These are phyloP conservation scores for grape (Vitis vinifera) DNA, from an alignment of 164 flowering plant species.

Conservation along the genomic window DNA sequence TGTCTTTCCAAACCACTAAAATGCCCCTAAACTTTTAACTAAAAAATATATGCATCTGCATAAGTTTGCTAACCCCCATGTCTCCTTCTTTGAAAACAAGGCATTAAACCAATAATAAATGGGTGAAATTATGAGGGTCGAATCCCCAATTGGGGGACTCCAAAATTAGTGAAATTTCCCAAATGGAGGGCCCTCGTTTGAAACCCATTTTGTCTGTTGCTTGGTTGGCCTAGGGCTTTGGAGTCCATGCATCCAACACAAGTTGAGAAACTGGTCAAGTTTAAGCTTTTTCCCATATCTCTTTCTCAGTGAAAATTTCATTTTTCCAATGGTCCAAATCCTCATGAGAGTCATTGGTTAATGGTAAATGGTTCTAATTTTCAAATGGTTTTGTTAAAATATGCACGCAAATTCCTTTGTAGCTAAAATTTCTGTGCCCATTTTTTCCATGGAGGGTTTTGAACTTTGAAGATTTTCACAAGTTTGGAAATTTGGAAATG, in stretches of 20 bases:
- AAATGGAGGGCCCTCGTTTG: conserved; percentile 11
- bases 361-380: not conserved
- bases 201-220: conserved; percentile 16
- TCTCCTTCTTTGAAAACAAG: conserved; percentile 14
- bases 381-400: too few species aligned
- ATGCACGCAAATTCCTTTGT: too few species aligned
- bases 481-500: too few species aligned
- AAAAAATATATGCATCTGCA: not conserved
- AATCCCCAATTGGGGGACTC: conserved; percentile 5
- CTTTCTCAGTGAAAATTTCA: not conserved
- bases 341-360: not conserved
- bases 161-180: conserved; percentile 18
- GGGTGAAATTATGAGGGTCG: conserved; percentile 3
- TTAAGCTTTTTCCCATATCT: not conserved
- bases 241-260: conserved; percentile 18
- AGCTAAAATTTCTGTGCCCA: too few species aligned
- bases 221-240: conserved; percentile 9
- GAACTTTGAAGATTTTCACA: too few species aligned
- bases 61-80: conserved; percentile 21
- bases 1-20: not conserved
- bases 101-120: conserved; percentile 13
- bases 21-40: too few species aligned
- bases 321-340: not conserved
- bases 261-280: conserved; percentile 21
- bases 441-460: too few species aligned